Evolutionary conservation across 768 basidiomycete genomes (phyloP).

Genomic region (Rhodotorula taiwanensis): DNA sequence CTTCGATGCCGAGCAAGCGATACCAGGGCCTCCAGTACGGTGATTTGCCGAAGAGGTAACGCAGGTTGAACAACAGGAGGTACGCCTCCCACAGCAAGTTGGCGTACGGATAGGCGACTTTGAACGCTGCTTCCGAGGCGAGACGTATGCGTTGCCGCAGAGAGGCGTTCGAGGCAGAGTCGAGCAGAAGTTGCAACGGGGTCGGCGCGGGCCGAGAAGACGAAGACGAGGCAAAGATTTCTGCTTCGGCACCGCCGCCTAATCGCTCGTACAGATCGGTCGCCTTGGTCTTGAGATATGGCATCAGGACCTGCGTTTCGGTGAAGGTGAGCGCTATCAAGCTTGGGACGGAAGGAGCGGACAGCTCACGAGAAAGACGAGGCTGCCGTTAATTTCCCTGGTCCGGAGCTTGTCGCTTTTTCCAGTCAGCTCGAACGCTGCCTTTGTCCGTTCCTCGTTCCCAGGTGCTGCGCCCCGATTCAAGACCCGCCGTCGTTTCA

Average conservation of each 20-base stretch:
- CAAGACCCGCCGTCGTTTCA: constrained; percentile 63
- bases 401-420: constrained; percentile 59
- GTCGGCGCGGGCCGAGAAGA: background rate
- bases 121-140: constrained; percentile 52
- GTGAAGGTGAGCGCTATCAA: fast-evolving
- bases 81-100: constrained; percentile 73
- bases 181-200: constrained; percentile 9
- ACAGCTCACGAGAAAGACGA: constrained; percentile 66
- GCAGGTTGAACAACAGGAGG: constrained; percentile 73
- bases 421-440: constrained; percentile 41
- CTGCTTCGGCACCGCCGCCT: constrained; percentile 63
- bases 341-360: background rate
- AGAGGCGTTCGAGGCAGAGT: background rate
- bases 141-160: constrained; percentile 2
- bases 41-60: constrained; percentile 81
- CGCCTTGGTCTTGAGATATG: constrained; percentile 79
- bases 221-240: constrained; percentile 35
- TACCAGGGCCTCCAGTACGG: constrained; percentile 88
- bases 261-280: constrained; percentile 85
- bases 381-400: constrained; percentile 65
- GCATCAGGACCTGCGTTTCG: constrained; percentile 74
- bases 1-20: constrained; percentile 70
- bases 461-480: background rate
- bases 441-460: constrained; percentile 47
- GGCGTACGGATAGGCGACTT: constrained; percentile 69